Conservation (phyloP, 73 alveolate genomes). For the Uronychia setigera region DNA sequence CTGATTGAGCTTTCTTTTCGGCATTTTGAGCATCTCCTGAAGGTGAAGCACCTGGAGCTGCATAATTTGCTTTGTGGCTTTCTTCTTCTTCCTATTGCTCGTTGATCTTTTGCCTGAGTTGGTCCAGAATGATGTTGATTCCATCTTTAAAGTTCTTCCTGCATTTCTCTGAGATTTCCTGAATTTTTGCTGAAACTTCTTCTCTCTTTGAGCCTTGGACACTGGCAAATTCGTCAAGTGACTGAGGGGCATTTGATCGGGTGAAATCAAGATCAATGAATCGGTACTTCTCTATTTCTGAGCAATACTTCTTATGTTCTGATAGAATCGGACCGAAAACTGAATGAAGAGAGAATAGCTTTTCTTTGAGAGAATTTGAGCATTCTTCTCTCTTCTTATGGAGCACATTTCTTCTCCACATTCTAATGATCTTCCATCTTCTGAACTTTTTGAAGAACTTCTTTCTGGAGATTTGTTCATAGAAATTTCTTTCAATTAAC, state of each 20-base stretch:
- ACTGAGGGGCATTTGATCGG: constrained; percentile 52
- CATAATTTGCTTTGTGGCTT: constrained; percentile 25
- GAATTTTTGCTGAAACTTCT: constrained; percentile 61
- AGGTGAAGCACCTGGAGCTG: constrained; percentile 17
- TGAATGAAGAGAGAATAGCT: constrained; percentile 70
- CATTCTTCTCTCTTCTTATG: constrained; percentile 73
- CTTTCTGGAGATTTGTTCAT: constrained; percentile 60
- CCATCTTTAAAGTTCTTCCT: constrained; percentile 78
- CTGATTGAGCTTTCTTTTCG: constrained; percentile 18
- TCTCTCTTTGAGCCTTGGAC: constrained; percentile 61
- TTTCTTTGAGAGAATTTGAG: constrained; percentile 68
- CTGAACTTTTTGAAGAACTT: constrained; percentile 79
- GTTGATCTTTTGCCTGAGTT: constrained; percentile 64
- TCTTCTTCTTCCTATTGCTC: constrained; percentile 74
- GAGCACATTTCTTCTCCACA: constrained; percentile 83
- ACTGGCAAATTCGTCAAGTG: constrained; percentile 62
- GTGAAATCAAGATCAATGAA: constrained; percentile 57
- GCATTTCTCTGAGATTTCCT: constrained; percentile 59
- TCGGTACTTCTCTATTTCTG: constrained; percentile 71
- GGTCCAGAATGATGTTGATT: constrained; percentile 67
- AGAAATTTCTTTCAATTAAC: constrained; percentile 77
- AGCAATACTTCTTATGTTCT: constrained; percentile 63
- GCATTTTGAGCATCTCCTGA: constrained; percentile 24
- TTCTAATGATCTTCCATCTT: constrained; percentile 83
- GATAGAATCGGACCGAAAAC: constrained; percentile 72